Percentiles rank a stretch among this genome's conserved stretches.
Conservation (phyloP, 1,139 yeast species). For the Pichia sp. region DNA sequence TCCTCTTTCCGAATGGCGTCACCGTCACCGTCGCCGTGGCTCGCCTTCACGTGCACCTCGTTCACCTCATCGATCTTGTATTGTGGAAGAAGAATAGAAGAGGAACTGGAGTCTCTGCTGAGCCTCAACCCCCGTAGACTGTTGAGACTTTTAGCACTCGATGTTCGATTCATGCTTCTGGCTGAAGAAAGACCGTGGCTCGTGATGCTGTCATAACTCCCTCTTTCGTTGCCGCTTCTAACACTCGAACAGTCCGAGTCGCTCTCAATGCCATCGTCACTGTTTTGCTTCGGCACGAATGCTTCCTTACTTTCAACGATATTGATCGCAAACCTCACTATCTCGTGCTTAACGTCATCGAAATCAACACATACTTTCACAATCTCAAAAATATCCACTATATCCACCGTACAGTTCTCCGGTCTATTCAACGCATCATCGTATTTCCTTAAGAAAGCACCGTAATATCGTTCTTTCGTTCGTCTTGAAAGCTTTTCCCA, state of each 20-base stretch:
- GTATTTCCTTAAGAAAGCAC: constrained; percentile 30
- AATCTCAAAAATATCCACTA: constrained; percentile 20
- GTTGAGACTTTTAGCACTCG: constrained; percentile 3
- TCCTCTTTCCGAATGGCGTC: neutral
- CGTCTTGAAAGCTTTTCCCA: constrained; percentile 24
- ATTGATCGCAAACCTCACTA: constrained; percentile 20
- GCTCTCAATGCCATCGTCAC: constrained; percentile 1
- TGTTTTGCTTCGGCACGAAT: neutral
- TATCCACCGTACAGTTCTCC: constrained; percentile 13
- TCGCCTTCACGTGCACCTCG: neutral
- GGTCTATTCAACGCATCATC: constrained; percentile 22
- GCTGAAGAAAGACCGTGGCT: neutral
- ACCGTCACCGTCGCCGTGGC: neutral
- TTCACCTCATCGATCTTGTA: neutral
- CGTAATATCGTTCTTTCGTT: constrained; percentile 27
- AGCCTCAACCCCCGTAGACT: constrained; percentile 5
- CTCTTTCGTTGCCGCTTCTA: neutral
- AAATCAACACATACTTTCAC: constrained; percentile 23
- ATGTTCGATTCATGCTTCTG: constrained; percentile 6
- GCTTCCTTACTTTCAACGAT: constrained; percentile 15
- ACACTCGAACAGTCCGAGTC: constrained; percentile 3
- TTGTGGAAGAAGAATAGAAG: constrained; percentile 4
- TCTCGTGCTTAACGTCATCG: constrained; percentile 18
- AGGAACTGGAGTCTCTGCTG: constrained; percentile 2
- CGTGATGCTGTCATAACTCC: neutral